These are phyloP conservation scores for Candida krabiensis DNA, from an alignment of 805 yeast genomes.

Conservation along the genomic window DNA sequence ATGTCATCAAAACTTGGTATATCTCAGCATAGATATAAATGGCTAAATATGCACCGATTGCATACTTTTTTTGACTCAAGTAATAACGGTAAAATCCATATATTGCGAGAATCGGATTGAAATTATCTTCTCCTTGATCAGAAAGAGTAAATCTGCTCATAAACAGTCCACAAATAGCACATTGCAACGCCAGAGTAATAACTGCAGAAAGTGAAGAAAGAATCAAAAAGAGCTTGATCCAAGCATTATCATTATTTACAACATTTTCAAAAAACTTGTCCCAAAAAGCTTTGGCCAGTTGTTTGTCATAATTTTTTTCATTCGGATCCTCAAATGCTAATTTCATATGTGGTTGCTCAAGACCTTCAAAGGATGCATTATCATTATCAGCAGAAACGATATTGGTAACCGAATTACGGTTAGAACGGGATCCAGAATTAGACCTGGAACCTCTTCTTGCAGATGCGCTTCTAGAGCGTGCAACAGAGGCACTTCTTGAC, in stretches of 20 bases:
- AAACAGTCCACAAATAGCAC: slow-evolving; percentile 39
- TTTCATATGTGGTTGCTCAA: slow-evolving; percentile 9
- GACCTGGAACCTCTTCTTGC: slow-evolving; percentile 8
- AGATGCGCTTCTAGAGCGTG: slow-evolving; percentile 13
- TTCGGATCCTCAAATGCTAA: slow-evolving; percentile 16
- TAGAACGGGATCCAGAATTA: slow-evolving; percentile 10
- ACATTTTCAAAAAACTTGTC: slow-evolving; percentile 15
- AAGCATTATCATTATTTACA: slow-evolving; percentile 16
- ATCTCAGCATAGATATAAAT: slow-evolving; percentile 44
- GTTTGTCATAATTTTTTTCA: slow-evolving; percentile 9
- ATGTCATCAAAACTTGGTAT: slow-evolving; percentile 39
- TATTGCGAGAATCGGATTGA: slow-evolving; percentile 17
- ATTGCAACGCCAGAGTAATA: slow-evolving; percentile 36
- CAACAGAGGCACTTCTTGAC: slow-evolving; percentile 5
- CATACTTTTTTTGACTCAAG: slow-evolving; percentile 13
- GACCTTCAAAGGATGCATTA: slow-evolving; percentile 11
- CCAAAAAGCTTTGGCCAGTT: slow-evolving; percentile 12
- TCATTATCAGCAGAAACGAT: slow-evolving; percentile 6
- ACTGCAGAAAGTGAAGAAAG: slow-evolving; percentile 37
- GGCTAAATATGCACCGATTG: slow-evolving; percentile 36
- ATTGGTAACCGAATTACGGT: slow-evolving; percentile 13
- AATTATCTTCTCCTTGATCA: slow-evolving; percentile 21
- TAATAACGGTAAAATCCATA: slow-evolving; percentile 29
- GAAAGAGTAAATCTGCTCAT: slow-evolving; percentile 31
- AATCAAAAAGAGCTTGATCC: slow-evolving; percentile 27